Percentiles rank a stretch among this genome's conserved stretches.
phyloP scores from a whole-genome alignment of 2,329 filamentous ascomycete genomes.

The Xylariaceae sp. region DNA sequence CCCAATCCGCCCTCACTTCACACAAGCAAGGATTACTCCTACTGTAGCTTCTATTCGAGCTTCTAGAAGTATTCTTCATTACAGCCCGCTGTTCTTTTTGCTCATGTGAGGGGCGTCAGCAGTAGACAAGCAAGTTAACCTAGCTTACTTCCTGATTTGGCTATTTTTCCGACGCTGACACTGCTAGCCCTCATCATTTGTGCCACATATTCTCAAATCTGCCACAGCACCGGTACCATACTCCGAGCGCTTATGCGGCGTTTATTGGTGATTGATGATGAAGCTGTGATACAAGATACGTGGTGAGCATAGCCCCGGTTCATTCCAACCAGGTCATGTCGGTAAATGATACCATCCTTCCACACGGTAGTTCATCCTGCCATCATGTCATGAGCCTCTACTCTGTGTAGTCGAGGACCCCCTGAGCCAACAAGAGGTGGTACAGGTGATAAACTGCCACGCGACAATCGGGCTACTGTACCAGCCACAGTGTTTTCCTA shows the following conservation, averaged over 20 bases:
- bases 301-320: slow-evolving; percentile 7
- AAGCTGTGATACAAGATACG: slow-evolving; percentile 16
- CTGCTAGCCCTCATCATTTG: slow-evolving; percentile 15
- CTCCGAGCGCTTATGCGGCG: slow-evolving; percentile 19
- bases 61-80: slow-evolving; percentile 29
- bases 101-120: slow-evolving; percentile 23
- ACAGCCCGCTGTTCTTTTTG: slow-evolving; percentile 11
- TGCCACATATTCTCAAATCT: slow-evolving; percentile 24
- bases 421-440: slow-evolving; percentile 5
- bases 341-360: slow-evolving; percentile 25
- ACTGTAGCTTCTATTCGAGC: slow-evolving; percentile 20
- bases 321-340: slow-evolving; percentile 23
- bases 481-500: not conserved
- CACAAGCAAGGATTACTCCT: slow-evolving; percentile 6
- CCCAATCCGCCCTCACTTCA: slow-evolving; percentile 23
- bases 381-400: slow-evolving; percentile 21
- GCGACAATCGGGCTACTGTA: too few species aligned
- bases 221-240: slow-evolving; percentile 27
- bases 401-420: slow-evolving; percentile 2
- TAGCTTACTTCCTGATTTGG: slow-evolving; percentile 25
- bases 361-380: slow-evolving; percentile 16
- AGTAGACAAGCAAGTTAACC: not conserved
- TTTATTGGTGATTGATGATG: slow-evolving; percentile 6
- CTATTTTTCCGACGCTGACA: slow-evolving; percentile 13
- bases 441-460: slow-evolving; percentile 20